Base-by-base conservation (phyloP, 768 basidiomycete species). In the Pleurotus ostreatus region DNA sequence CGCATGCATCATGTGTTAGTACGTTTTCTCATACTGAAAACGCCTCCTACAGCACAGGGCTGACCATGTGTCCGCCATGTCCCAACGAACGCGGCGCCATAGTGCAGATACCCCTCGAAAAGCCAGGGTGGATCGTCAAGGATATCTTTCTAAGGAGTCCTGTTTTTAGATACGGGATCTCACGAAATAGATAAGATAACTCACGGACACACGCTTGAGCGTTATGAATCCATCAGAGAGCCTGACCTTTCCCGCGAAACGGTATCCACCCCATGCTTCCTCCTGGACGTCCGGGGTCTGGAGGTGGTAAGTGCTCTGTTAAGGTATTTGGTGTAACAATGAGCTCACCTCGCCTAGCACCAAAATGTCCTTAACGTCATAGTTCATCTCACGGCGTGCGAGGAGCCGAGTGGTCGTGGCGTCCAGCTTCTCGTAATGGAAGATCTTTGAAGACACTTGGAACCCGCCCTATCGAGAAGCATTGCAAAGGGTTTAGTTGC, bases 231-330 rank as follows among this genome's bases (percentile, higher is more conserved):
- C 88, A 64, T 87, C 82, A 39, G 72, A 46, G 11, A 54, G 71
- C 34, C 79, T 72, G 45, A 88, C 75, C 22, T 80, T 72, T 48
- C 89, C 89, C 9, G 74, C 71, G 63, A 85, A 82, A 56, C 66
- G 76, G 67, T 80, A 88, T 9, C 81, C 80, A 4, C 83, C 85
- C 86, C 89, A 91, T 6, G 84, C 83, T 39, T 73, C 71, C 57
- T 83, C 82, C 55, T 83, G 80, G 46, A 75, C 74, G 46, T 62
- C 68, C 45, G 77, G 70, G 1, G 85, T 86, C 85, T 86, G 57
- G 23, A 16, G 16, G 49, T 38, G 30, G 30, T 55, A 58, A 25
- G 49, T 26, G 46, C 2, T 8, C 13, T n/a, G 23, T 34, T 37
- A 55, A 45, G 40, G 30, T 20, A 49, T 13, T 37, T 49, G 49